Conservation (phyloP, 1,139 yeast species). For the Lodderomyces oxycetoniae region DNA sequence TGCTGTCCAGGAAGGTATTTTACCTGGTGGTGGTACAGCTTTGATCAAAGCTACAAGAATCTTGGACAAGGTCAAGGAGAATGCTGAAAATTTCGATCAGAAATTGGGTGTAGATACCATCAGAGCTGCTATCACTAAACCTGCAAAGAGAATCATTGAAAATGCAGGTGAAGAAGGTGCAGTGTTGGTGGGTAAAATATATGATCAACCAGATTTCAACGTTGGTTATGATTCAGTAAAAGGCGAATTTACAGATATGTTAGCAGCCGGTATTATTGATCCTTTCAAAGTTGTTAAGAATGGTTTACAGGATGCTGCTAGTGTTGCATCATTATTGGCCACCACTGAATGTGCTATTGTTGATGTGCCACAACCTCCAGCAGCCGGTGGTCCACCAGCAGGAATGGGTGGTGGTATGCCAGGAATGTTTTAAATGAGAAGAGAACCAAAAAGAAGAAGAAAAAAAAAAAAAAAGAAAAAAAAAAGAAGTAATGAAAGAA, state of each 20-base stretch:
- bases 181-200: constrained; percentile 93
- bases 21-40: constrained; percentile 99
- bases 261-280: constrained; percentile 95
- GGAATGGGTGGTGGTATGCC: constrained; percentile 33
- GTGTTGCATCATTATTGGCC: constrained; percentile 96
- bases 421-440: constrained; percentile 19
- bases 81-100: constrained; percentile 90
- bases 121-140: constrained; percentile 92
- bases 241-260: constrained; percentile 94
- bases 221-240: constrained; percentile 91
- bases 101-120: constrained; percentile 96
- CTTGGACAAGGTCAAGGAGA: constrained; percentile 63
- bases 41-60: constrained; percentile 88
- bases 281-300: constrained; percentile 99
- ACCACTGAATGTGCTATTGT: constrained; percentile 99
- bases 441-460: background rate
- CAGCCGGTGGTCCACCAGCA: constrained; percentile 54
- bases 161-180: constrained; percentile 99
- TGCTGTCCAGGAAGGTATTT: constrained; percentile 98
- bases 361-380: constrained; percentile 81
- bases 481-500: too few species aligned
- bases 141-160: constrained; percentile 95
- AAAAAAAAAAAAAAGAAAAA: constrained; percentile 4
- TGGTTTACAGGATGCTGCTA: constrained; percentile 95
- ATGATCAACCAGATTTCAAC: constrained; percentile 82